Base-by-base conservation (phyloP, 805 yeast genomes). In the Vanderwaltozyma verrucispora region DNA sequence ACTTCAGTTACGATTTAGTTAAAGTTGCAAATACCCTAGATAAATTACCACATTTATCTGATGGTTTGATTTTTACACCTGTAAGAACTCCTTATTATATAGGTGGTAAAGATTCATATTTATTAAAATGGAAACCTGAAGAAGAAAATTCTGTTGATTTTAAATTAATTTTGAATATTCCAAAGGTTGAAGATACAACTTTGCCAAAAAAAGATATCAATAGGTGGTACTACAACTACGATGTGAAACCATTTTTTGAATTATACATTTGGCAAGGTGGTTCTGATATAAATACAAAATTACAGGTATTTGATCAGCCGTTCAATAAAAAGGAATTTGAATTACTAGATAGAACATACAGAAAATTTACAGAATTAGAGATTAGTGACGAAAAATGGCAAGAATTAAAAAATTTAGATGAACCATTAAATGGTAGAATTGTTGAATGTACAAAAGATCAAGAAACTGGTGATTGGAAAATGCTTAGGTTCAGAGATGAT, bases 71-170 rank as follows among this genome's bases (percentile, higher is more conserved):
- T 42, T 84, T 87, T 59, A 92, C 99, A 2, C 85, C 95, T 46
- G 81, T 94, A 31, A 85, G 77, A 37, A 75, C 89, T 1, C 94
- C 95, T 0, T 92, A 92, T 60, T 68, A 75, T 3, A 75, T 79
- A 44, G 97, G 97, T 12, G 55, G 56, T 9, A 89, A 97, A 1
- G 97, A 92, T 58, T 71, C 75, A 1, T 75, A 86, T 6, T 65
- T 92, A 35, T 63, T 92, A 38, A 92, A 94, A 61, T 92, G 99
- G 99, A 92, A 92, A 54, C 97, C 98, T 2, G 85, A 94, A 11
- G 84, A 84, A 44, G 98, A 89, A 59, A 94, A 92, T 50, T 81
- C 96, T 0, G 75, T 94, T 31, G 99, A 92, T 60, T 92, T 85
- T 61, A 78, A 78, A 54, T 59, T 92, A 42, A 63, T 80, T 21